phyloP scores from a whole-genome alignment of 345 rosid genomes.

The Diplotaxis tenuifolia region DNA sequence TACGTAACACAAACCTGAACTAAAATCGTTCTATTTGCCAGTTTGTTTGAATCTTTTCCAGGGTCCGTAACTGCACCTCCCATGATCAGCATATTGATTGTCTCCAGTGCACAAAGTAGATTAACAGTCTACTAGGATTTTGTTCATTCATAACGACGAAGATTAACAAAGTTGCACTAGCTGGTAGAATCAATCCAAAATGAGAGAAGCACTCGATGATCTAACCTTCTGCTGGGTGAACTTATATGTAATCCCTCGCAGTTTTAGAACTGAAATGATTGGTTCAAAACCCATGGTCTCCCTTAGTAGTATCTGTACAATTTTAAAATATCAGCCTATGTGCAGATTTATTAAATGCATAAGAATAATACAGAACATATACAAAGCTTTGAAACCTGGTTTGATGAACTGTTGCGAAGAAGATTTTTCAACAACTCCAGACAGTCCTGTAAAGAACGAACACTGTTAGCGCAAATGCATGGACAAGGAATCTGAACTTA shows the following conservation, averaged over 20 bases:
- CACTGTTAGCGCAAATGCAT: conserved; percentile 3
- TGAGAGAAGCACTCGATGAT: conserved; percentile 37
- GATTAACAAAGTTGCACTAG: conserved; percentile 44
- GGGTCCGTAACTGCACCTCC: conserved; percentile 70
- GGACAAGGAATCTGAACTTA: conserved; percentile 12
- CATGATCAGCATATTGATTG: conserved; percentile 73
- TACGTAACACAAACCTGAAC: conserved; percentile 70
- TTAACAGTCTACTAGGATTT: conserved; percentile 95
- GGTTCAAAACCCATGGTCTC: conserved; percentile 92
- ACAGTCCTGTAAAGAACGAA: conserved; percentile 63
- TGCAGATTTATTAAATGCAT: neutral
- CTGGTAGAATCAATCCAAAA: conserved; percentile 14
- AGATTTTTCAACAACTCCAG: conserved; percentile 93
- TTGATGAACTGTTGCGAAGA: conserved; percentile 76
- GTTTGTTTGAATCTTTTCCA: conserved; percentile 71
- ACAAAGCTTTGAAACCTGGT: conserved; percentile 60
- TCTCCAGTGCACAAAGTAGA: conserved; percentile 78
- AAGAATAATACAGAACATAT: neutral
- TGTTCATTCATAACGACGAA: conserved; percentile 42
- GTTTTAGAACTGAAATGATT: conserved; percentile 66
- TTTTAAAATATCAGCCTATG: conserved; percentile 34
- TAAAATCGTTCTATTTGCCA: conserved; percentile 73
- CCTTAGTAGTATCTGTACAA: conserved; percentile 70
- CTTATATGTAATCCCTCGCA: conserved; percentile 73
- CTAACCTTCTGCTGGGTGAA: conserved; percentile 98